Conservation (phyloP, 1,284 basidiomycete genomes). For the Takashimella koratensis region DNA sequence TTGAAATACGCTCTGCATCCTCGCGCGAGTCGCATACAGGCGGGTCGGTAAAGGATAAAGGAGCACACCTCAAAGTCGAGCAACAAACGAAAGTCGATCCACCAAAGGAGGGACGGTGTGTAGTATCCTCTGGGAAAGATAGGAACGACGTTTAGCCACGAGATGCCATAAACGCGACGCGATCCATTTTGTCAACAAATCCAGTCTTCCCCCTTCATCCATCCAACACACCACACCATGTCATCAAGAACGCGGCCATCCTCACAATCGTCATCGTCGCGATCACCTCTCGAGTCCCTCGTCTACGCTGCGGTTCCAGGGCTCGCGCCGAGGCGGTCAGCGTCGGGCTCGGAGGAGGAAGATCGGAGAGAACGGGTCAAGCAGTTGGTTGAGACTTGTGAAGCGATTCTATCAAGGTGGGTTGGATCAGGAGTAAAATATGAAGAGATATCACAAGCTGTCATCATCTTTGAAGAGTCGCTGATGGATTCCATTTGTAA, state of each 20-base stretch:
- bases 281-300: slow-evolving; percentile 35
- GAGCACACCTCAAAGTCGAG: too few relatives aligned
- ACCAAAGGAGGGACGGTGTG: too few relatives aligned
- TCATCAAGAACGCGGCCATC: slow-evolving; percentile 7
- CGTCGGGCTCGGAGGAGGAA: slow-evolving; percentile 18
- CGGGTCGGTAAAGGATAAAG: too few relatives aligned
- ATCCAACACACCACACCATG: slow-evolving; percentile 7
- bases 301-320: slow-evolving; percentile 34
- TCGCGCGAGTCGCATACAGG: too few relatives aligned
- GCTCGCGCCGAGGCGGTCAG: slow-evolving; percentile 22
- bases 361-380: slow-evolving; percentile 32
- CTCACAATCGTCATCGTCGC: slow-evolving; percentile 11
- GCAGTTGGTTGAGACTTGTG: slow-evolving; percentile 38
- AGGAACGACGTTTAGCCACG: too few relatives aligned
- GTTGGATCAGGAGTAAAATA: not conserved
- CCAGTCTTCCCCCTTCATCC: not conserved
- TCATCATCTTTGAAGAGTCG: too few relatives aligned
- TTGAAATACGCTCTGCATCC: too few relatives aligned
- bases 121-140: too few relatives aligned
- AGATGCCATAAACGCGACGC: too few relatives aligned
- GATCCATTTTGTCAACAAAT: slow-evolving; percentile 1
- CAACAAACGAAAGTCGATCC: too few relatives aligned
- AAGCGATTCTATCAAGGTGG: slow-evolving; percentile 39
- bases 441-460: not conserved
- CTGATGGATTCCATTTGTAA: too few relatives aligned